Base-by-base conservation (phyloP, 2,329 filamentous ascomycete species). In the Ceratocystiopsis brevicomis region DNA sequence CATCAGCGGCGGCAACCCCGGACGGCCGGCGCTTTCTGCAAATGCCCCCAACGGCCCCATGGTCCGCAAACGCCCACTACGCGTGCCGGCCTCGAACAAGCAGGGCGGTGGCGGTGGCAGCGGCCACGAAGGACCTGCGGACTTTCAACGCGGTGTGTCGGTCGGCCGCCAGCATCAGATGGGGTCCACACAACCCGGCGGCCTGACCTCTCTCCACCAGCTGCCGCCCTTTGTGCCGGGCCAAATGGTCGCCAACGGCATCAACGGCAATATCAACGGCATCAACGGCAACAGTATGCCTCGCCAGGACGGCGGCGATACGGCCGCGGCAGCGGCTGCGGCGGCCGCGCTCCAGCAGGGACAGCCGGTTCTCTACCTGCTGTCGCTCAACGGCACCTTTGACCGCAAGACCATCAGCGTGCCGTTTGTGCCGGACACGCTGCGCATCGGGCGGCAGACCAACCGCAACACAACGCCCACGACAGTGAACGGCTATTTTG, bases 391-490 rank as follows among this genome's bases (percentile, higher is more conserved):
- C 56, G 84, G 85, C 46, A 96, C 88, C 1, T 98, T 98, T 57
- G 90, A 96, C 59, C 79, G 86, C 54, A 98, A 98, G 63, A 90
- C 87, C 38, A 96, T 98, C 53, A 83, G 74, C 33, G 84, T 98
- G 3, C 90, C 90, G 0, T 94, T 82, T 57, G 82, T 75, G 50
- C 90, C 90, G n/a, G 88, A 96, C n/a, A 81, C 83, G 37, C 68
- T 98, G 41, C 78, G 86, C 49, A 94, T 98, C 55, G 90, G 90
- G 38, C 81, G 90, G 40, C 90, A 98, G 61, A 98, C 90, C 17
- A 98, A 98, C 60, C 83, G 85, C 51, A 96, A 94, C 61, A 96
- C 90, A 0, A 73, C 92, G 13, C 90, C 90, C 0, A 94, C 87
- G 0, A 78, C 85, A 0, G 64, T 78, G 47, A 98, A 98, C 61